Evolutionary conservation across 306 rosid genomes (phyloP).

Genomic region (Sophora flavescens): DNA sequence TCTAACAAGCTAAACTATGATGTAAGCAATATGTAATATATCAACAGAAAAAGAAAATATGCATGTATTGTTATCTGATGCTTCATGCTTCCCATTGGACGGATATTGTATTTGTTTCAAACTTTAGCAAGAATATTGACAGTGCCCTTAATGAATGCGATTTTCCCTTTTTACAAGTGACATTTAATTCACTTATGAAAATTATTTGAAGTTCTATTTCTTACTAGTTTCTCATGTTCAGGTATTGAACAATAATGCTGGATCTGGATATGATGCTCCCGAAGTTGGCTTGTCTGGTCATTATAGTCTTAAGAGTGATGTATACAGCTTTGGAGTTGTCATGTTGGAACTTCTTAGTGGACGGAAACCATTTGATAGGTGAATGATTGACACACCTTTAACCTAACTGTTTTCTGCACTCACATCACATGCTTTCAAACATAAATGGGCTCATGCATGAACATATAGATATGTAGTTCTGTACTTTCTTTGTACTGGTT

Average conservation of each 20-base stretch:
- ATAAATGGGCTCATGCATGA: conserved; percentile 20
- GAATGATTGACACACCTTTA: conserved; percentile 33
- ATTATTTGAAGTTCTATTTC: conserved; percentile 46
- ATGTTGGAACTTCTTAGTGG: conserved; percentile 98
- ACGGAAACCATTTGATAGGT: conserved; percentile 95
- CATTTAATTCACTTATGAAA: conserved; percentile 2
- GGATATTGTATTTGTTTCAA: background rate
- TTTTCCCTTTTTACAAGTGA: conserved; percentile 9
- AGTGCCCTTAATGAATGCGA: conserved; percentile 12
- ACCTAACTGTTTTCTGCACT: background rate
- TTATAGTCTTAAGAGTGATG: conserved; percentile 83
- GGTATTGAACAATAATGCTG: conserved; percentile 73
- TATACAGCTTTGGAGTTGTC: conserved; percentile 92
- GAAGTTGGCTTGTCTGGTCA: conserved; percentile 87
- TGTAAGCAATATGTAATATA: background rate
- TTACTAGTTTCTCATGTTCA: conserved; percentile 49
- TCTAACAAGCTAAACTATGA: no score
- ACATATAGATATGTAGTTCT: conserved; percentile 11
- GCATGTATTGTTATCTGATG: conserved; percentile 29
- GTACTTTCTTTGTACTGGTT: conserved; percentile 4
- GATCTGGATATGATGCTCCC: conserved; percentile 87
- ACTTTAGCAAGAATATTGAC: background rate
- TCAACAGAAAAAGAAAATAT: background rate
- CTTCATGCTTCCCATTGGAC: background rate
- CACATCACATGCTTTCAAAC: background rate